Base-by-base conservation (phyloP, 1,139 yeast genomes). In the Candida pseudocylindracea region DNA sequence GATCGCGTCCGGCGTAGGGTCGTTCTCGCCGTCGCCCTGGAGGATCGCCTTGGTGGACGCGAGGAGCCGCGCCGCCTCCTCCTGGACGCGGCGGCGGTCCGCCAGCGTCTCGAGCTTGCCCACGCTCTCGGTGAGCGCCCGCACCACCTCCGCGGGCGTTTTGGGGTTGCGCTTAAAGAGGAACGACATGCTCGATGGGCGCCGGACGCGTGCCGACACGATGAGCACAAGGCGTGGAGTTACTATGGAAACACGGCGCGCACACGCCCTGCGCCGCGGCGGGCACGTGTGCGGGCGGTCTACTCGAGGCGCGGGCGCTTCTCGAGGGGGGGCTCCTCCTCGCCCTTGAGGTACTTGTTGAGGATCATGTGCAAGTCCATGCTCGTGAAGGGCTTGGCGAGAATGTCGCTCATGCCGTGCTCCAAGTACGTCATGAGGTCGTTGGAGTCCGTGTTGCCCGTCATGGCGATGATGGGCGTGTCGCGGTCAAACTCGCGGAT, bases 391-490 rank as follows among this genome's bases (percentile, higher is more conserved):
- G 96, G 96, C 49, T 83, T 83, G 2, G 93, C 92, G 42, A 85
- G 56, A 33, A 83, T 78, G 51, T 81, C 94, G 35, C 80, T 74
- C 83, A 85, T 80, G 4, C 94, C 95, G 45, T 80, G 83, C 41
- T 75, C 78, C 37, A 78, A 57, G 48, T 81, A 83, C 2, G 79
- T 74, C 32, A 76, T 76, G 36, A 80, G 58, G 50, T 79, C 93
- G 41, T 74, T 71, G 41, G 74, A 79, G 43, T 75, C 76, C 36
- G 79, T 76, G 44, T 79, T 79, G 29, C 93, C 91, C 2, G 94
- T 81, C 93, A 85, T 81, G 31, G 93, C 93, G 39, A 83, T 76
- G 39, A 85, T 79, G 6, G 95, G 95, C 0, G 93, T 80, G 36
- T 64, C 66, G 20, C 72, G 70, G 47, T 81, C 93, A 48, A 79